Percentiles rank a stretch among this genome's conserved stretches.
These are phyloP conservation scores for Oleoguttula mirabilis DNA, from an alignment of 495 filamentous ascomycete species.

Conservation along the genomic window DNA sequence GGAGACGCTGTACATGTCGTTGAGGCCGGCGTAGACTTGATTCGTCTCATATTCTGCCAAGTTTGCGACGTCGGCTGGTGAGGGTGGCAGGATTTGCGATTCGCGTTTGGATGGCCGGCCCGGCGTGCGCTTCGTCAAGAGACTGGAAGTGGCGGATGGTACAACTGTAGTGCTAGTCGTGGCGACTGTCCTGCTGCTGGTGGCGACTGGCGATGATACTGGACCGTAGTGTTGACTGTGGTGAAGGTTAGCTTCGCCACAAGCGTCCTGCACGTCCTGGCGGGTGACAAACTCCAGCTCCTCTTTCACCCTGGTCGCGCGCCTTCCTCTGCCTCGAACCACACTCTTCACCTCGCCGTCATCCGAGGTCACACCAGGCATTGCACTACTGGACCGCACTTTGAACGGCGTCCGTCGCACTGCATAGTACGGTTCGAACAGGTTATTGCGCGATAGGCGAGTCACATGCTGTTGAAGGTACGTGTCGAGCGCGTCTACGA, in stretches of 20 bases:
- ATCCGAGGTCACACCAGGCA: slow-evolving; percentile 27
- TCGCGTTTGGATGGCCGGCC: slow-evolving; percentile 35
- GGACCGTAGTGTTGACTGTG: too few relatives aligned
- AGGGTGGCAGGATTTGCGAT: slow-evolving; percentile 56
- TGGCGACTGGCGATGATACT: too few relatives aligned
- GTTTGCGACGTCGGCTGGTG: slow-evolving; percentile 72
- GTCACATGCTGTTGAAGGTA: slow-evolving; percentile 56
- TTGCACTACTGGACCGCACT: slow-evolving; percentile 36
- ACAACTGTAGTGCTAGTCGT: background rate
- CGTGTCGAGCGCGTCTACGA: slow-evolving; percentile 63
- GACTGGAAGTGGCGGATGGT: slow-evolving; percentile 8
- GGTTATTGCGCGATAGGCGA: slow-evolving; percentile 47
- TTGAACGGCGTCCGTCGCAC: slow-evolving; percentile 69
- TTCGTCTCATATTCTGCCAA: slow-evolving; percentile 64
- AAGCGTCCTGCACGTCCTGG: too few relatives aligned
- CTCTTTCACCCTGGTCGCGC: slow-evolving; percentile 33
- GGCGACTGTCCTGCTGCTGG: too few relatives aligned
- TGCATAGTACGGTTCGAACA: slow-evolving; percentile 64
- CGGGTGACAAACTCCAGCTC: slow-evolving; percentile 36
- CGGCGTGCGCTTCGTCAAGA: slow-evolving; percentile 44
- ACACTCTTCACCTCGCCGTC: slow-evolving; percentile 32
- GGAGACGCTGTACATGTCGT: slow-evolving; percentile 33
- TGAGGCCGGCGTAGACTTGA: slow-evolving; percentile 43
- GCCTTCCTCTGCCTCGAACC: slow-evolving; percentile 29
- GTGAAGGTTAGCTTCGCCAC: too few relatives aligned